phyloP scores from a whole-genome alignment of 2,329 filamentous ascomycete species.

The Stenocarpella maydis region DNA sequence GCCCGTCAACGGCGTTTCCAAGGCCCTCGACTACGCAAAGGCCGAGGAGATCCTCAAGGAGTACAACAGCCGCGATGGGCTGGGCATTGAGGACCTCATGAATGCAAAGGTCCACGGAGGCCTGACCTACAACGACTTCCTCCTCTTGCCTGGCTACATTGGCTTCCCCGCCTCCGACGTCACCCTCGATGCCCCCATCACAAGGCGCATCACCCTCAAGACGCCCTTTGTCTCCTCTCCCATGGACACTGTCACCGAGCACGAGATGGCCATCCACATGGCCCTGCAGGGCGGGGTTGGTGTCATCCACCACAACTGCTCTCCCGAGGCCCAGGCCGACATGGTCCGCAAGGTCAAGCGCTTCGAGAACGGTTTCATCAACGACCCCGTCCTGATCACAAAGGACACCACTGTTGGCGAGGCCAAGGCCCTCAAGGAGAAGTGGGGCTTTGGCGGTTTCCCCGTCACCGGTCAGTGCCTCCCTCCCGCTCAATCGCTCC shows the following conservation, averaged over 20 bases:
- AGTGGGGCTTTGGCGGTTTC: constrained; percentile 98
- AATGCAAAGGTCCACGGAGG: constrained; percentile 92
- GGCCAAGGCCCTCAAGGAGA: constrained; percentile 91
- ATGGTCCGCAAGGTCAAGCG: constrained; percentile 99
- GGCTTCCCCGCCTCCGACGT: constrained; percentile 95
- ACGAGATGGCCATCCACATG: constrained; percentile 99
- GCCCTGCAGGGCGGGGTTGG: constrained; percentile 86
- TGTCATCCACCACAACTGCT: constrained; percentile 99
- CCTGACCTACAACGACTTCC: constrained; percentile 98
- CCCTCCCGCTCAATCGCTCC: constrained; percentile 27
- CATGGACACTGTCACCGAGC: constrained; percentile 99
- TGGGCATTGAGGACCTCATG: constrained; percentile 85
- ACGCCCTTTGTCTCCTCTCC: constrained; percentile 96
- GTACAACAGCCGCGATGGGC: constrained; percentile 83
- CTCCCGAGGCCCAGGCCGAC: constrained; percentile 94
- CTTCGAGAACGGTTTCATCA: constrained; percentile 99
- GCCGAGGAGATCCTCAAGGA: constrained; percentile 84
- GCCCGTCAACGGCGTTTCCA: constrained; percentile 55
- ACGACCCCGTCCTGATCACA: constrained; percentile 91
- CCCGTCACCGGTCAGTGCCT: constrained; percentile 90
- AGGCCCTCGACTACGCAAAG: constrained; percentile 75
- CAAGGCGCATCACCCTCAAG: constrained; percentile 95
- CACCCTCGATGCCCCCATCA: constrained; percentile 87
- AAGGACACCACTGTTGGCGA: constrained; percentile 89
- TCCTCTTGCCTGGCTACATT: constrained; percentile 96